Percentiles rank a stretch among this genome's conserved stretches.
These are phyloP conservation scores for Boechera retrofracta DNA, from an alignment of 345 rosid species.

Conservation along the genomic window DNA sequence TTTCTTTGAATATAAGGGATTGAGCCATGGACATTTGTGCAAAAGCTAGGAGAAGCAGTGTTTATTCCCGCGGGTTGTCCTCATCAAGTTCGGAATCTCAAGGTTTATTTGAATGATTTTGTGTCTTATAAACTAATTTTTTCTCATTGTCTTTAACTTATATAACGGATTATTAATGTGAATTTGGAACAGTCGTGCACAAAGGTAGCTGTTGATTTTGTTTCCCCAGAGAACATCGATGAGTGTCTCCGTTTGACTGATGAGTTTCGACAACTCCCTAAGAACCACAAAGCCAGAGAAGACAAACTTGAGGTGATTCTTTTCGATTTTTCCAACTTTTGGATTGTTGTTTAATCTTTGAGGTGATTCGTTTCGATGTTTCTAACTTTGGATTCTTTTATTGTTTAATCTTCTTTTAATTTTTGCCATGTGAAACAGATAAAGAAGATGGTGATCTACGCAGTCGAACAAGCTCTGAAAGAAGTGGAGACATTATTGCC, in stretches of 20 bases:
- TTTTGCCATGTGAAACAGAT: conserved; percentile 25
- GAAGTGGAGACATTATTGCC: conserved; percentile 35
- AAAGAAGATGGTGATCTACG: conserved; percentile 45
- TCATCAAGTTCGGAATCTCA: conserved; percentile 95
- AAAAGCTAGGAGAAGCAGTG: conserved; percentile 84
- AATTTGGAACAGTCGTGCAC: conserved; percentile 75
- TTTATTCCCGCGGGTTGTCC: conserved; percentile 99
- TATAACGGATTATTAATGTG: background rate
- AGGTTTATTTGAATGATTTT: conserved; percentile 52
- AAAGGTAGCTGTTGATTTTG: conserved; percentile 92
- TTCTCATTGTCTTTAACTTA: background rate
- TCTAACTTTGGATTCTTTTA: background rate
- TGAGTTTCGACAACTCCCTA: conserved; percentile 88
- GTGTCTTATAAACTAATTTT: conserved; percentile 3
- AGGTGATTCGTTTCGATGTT: conserved; percentile 49
- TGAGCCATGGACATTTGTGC: conserved; percentile 95
- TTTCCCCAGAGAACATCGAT: conserved; percentile 81
- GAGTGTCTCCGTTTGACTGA: conserved; percentile 86
- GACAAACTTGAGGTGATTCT: conserved; percentile 91
- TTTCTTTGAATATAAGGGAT: conserved; percentile 53
- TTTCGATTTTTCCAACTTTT: background rate
- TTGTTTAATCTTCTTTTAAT: background rate
- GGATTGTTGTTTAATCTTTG: conserved; percentile 37
- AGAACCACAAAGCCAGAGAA: conserved; percentile 82
- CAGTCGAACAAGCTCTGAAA: conserved; percentile 37